Evolutionary conservation across 2,329 filamentous ascomycete genomes (phyloP), one percentile per base, ranked within the genome.

Genomic region (Plenodomus lindquistii): DNA sequence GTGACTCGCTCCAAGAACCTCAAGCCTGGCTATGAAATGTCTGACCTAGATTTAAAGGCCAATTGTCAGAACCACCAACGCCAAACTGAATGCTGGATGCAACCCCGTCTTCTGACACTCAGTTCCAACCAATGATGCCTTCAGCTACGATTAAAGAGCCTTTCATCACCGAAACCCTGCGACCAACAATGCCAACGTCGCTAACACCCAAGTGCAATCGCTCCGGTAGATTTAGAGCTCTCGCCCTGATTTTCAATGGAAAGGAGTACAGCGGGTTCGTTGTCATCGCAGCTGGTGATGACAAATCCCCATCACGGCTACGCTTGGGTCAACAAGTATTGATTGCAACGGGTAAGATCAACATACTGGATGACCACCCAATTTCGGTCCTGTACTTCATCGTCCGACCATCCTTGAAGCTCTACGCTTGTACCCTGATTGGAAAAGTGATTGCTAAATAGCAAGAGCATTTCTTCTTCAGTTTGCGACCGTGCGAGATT

Each of bases 71-170:
- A n/a, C n/a, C n/a, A n/a, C n/a, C n/a, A n/a, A n/a, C n/a, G n/a
- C n/a, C n/a, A n/a, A n/a, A n/a, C n/a, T n/a, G n/a, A n/a, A n/a
- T n/a, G n/a, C n/a, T n/a, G n/a, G n/a, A n/a, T n/a, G n/a, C n/a
- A n/a, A n/a, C n/a, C n/a, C n/a, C n/a, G n/a, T n/a, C n/a, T n/a
- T n/a, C n/a, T n/a, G n/a, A n/a, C n/a, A n/a, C n/a, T 63, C 39
- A 72, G 44, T 72, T 72, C 67, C 68, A 72, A 2, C 68, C 69
- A 42, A 70, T 62, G 10, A 72, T 62, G 0, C 68, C 69, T 43
- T 70, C 65, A 0, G 67, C 68, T 0, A 72, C 38, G 0, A 50
- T 58, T 42, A 57, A 31, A 2, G 59, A 62, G 9, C 58, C 55
- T 0, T 47, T 63, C 64, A 72, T 63, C 0, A 72, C 53, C 2